Evolutionary conservation across 1,284 basidiomycete species (phyloP).

Genomic region (Flammula alnicola): DNA sequence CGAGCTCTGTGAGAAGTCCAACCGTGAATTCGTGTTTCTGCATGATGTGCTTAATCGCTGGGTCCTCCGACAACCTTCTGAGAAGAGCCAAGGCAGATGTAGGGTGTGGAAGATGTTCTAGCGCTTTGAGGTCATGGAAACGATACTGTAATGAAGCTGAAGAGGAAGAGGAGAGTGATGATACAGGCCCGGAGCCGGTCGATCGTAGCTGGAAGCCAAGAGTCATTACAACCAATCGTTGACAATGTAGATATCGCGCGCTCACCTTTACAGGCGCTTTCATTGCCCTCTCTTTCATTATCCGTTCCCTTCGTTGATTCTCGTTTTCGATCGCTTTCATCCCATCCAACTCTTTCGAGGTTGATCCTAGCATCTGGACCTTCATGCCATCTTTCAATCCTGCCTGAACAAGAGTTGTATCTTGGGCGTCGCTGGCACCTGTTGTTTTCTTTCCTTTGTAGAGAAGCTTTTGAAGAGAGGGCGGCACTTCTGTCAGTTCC

Average conservation of each 20-base stretch:
- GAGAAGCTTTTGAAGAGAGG: constrained; percentile 68
- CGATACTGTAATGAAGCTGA: constrained; percentile 49
- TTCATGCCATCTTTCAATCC: constrained; percentile 67
- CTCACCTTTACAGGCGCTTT: constrained; percentile 64
- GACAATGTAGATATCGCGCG: neutral
- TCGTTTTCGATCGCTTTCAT: constrained; percentile 62
- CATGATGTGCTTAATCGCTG: constrained; percentile 74
- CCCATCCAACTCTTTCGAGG: constrained; percentile 55
- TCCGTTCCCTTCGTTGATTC: constrained; percentile 55
- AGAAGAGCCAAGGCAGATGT: constrained; percentile 56
- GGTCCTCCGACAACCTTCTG: constrained; percentile 64
- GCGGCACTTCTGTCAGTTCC: constrained; percentile 66
- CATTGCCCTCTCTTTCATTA: constrained; percentile 60
- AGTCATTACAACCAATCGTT: neutral
- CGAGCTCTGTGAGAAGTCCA: constrained; percentile 71
- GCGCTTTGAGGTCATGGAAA: constrained; percentile 67
- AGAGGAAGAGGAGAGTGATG: constrained; percentile 30
- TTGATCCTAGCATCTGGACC: constrained; percentile 71
- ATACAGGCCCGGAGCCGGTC: constrained; percentile 42
- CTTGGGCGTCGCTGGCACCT: constrained; percentile 32
- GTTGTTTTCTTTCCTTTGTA: constrained; percentile 67
- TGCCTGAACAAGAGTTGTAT: constrained; percentile 49
- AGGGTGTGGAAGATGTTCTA: constrained; percentile 68
- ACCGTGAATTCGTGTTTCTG: constrained; percentile 66
- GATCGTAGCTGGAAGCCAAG: constrained; percentile 51